Evolutionary conservation across 2,329 filamentous ascomycete species (phyloP).

Genomic region (Cladorrhinum sp.): DNA sequence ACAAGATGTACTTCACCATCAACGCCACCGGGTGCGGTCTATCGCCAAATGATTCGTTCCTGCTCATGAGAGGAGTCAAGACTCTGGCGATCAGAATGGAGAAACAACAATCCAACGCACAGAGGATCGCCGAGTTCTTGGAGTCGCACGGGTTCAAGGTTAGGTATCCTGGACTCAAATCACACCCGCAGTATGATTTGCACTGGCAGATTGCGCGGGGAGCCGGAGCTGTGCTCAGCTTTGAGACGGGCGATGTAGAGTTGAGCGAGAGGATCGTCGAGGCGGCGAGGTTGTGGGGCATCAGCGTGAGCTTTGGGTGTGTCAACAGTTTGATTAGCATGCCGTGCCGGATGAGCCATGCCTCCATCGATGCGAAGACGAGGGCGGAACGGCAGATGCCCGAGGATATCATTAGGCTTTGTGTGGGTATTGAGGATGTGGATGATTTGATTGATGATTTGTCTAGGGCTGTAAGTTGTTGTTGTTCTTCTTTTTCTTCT

Average conservation of each 20-base stretch:
- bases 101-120: constrained; percentile 91
- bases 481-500: neutral
- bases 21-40: constrained; percentile 94
- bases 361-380: constrained; percentile 95
- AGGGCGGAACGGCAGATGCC: constrained; percentile 85
- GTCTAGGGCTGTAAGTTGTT: constrained; percentile 73
- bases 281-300: constrained; percentile 85
- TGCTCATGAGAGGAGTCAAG: constrained; percentile 93
- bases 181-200: constrained; percentile 92
- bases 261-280: constrained; percentile 93
- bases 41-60: constrained; percentile 91
- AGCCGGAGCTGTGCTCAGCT: constrained; percentile 89
- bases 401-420: constrained; percentile 92
- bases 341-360: constrained; percentile 99
- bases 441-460: constrained; percentile 92
- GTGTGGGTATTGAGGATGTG: constrained; percentile 92
- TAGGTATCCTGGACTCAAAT: constrained; percentile 88
- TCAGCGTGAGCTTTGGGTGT: constrained; percentile 95
- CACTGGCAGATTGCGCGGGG: constrained; percentile 95
- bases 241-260: constrained; percentile 84
- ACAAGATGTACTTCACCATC: constrained; percentile 94
- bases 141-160: constrained; percentile 91
- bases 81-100: constrained; percentile 98
- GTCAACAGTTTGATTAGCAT: constrained; percentile 99
- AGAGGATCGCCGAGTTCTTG: constrained; percentile 87